Evolutionary conservation across 179 eudicot species (phyloP), one percentile per base, ranked within the genome.

Genomic region (Dionaea muscipula): DNA sequence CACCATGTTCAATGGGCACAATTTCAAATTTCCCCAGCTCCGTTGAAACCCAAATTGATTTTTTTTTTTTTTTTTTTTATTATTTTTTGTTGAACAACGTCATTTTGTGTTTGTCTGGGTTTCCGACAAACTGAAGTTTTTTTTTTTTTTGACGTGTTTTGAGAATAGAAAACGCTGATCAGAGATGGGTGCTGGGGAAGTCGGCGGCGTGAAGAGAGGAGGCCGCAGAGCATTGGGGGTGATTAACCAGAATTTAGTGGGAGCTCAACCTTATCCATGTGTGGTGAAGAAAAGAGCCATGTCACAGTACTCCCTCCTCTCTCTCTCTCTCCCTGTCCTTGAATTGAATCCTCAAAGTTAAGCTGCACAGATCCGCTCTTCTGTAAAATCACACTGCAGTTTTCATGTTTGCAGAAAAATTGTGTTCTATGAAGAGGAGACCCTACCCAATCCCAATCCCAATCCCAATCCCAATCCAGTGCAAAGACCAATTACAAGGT

Each of bases 401-500:
- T 0, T 14, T 13, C 14, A 19, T 41, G 23, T 27, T 27, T 57
- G 44, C 23, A 81, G 85, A 59, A 55, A 51, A 55, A 55, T 64
- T 57, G 72, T 52, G 35, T 26, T 66, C 19, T 73, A 68, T 63
- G 78, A 72, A 47, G 72, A 79, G 66, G 71, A 67, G n/a, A n/a
- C n/a, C 38, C 63, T 53, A 55, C 70, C 70, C 10, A n/a, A n/a
- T n/a, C n/a, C n/a, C n/a, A 46, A 61, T 47, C 76, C 68, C n/a
- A n/a, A n/a, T n/a, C 10, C 35, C 35, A 31, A 31, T 31, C 1
- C 8, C 10, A 46, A 61, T 47, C 76, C 68, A 57, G 70, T 57
- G 20, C 72, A 81, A 47, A 61, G 81, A 64, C 90, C 89, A 39
- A 52, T 80, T 54, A 82, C 89, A 51, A 78, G 86, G 84, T 84